Evolutionary conservation across 345 rosid species (phyloP).

Genomic region (Syzygium aqueum): DNA sequence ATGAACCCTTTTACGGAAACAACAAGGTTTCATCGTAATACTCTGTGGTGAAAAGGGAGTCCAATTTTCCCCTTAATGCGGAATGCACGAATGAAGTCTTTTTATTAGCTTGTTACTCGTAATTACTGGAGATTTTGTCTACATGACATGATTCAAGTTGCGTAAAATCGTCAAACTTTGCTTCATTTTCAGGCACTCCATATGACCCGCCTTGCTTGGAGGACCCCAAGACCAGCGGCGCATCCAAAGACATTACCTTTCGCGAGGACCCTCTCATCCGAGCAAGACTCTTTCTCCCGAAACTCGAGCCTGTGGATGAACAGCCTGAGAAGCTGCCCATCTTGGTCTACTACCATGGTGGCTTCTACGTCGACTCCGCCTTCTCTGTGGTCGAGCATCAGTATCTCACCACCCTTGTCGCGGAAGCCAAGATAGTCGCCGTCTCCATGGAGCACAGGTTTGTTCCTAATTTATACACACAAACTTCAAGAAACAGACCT

Average conservation of each 20-base stretch:
- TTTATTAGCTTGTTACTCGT: background rate
- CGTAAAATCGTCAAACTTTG: background rate
- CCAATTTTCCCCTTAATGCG: background rate
- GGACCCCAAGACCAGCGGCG: constrained; percentile 12
- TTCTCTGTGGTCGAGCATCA: constrained; percentile 10
- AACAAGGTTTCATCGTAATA: background rate
- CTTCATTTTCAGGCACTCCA: background rate
- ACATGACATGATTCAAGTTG: background rate
- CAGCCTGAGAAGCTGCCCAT: constrained; percentile 12
- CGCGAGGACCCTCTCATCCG: constrained; percentile 7
- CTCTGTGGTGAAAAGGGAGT: background rate
- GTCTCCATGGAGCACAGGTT: constrained; percentile 28
- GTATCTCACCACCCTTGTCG: constrained; percentile 7
- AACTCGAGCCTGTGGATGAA: background rate
- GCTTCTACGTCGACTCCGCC: constrained; percentile 18
- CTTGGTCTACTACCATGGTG: constrained; percentile 20
- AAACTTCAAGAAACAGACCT: background rate
- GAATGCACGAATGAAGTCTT: background rate
- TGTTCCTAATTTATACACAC: background rate
- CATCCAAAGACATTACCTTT: constrained; percentile 22
- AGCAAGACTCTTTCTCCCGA: constrained; percentile 24
- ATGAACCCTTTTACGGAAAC: background rate
- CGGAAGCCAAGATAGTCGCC: constrained; percentile 7
- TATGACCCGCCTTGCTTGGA: constrained; percentile 10
- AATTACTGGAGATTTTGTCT: background rate